Conservation (phyloP, 2,329 filamentous ascomycete species). For the Exserohilum turcica region DNA sequence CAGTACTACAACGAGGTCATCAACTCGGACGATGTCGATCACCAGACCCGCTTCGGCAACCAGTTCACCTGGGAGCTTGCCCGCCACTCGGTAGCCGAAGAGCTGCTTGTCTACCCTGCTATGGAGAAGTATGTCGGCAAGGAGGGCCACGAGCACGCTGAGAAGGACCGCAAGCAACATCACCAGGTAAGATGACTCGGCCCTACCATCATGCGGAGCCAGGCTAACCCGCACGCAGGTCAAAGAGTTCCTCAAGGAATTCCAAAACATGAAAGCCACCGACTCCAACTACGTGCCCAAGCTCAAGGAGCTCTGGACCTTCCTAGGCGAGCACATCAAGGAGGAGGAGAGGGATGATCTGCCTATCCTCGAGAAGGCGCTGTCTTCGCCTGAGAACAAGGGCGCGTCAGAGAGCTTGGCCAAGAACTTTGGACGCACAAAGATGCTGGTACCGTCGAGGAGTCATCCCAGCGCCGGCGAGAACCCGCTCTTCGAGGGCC, state of each 20-base stretch:
- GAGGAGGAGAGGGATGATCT: slow-evolving; percentile 42
- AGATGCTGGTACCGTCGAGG: slow-evolving; percentile 38
- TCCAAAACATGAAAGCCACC: slow-evolving; percentile 35
- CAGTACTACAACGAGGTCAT: slow-evolving; percentile 53
- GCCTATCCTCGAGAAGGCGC: slow-evolving; percentile 32
- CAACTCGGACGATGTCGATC: slow-evolving; percentile 47
- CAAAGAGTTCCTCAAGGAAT: slow-evolving; percentile 38
- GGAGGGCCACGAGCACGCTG: slow-evolving; percentile 38
- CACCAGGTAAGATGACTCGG: slow-evolving; percentile 28
- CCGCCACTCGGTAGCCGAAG: slow-evolving; percentile 58
- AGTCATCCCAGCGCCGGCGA: slow-evolving; percentile 49
- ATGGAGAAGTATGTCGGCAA: slow-evolving; percentile 44
- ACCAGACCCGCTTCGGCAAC: slow-evolving; percentile 55
- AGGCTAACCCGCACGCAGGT: slow-evolving; percentile 21
- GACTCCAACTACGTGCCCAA: slow-evolving; percentile 31
- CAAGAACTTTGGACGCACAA: slow-evolving; percentile 38
- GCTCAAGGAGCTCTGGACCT: slow-evolving; percentile 29
- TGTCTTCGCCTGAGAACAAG: slow-evolving; percentile 18
- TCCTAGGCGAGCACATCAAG: slow-evolving; percentile 37
- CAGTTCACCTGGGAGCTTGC: slow-evolving; percentile 60
- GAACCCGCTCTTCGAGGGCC: slow-evolving; percentile 62
- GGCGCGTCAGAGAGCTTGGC: slow-evolving; percentile 35
- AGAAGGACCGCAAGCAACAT: slow-evolving; percentile 43
- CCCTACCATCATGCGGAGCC: not conserved
- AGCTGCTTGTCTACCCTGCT: slow-evolving; percentile 50